Evolutionary conservation across 1,284 basidiomycete species (phyloP), one percentile per base, ranked within the genome.

Genomic region (Boletus smithii): DNA sequence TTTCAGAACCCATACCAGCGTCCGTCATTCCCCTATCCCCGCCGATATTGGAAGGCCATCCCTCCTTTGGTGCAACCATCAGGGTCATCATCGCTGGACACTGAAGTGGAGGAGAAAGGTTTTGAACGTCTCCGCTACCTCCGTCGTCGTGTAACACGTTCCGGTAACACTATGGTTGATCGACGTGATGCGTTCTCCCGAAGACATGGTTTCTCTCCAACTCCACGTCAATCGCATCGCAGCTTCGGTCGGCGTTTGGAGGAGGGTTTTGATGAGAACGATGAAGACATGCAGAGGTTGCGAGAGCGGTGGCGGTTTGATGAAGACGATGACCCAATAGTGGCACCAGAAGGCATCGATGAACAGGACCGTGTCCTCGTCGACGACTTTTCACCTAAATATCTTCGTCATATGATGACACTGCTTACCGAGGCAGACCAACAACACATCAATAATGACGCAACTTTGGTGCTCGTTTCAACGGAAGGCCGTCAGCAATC

Each of bases 81-180:
- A 53, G 49, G 67, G 8, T 56, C 72, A 17, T 61, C 68, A 3
- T 61, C 71, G 8, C 59, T 65, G 4, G 58, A 65, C 46, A 56
- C 67, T 35, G 58, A 69, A n/a, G 60, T 62, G 17, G 60, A 66
- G 36, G 59, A 69, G 8, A 42, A 33, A n/a, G 69, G 16, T 55
- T 61, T 24, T 53, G 67, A 52, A 68, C 72, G 46, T 74, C 75
- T 44, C 70, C 87, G 65, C 14, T 67, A 60, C 10, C 78, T 91
- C 50, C 86, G 93, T 48, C 61, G 88, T 41, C 84, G 93, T 9
- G 66, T 78, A 48, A 92, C 91, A 7, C 87, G 92, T 51, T 90
- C 88, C 36, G 92, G 94, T 4, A 78, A 89, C 24, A 65, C 85
- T n/a, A 71, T 83, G 53, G 60, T 97, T 7, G 94, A 97, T 67